Conservation (phyloP, 2,329 filamentous ascomycete genomes). For the Biscogniauxia marginata region DNA sequence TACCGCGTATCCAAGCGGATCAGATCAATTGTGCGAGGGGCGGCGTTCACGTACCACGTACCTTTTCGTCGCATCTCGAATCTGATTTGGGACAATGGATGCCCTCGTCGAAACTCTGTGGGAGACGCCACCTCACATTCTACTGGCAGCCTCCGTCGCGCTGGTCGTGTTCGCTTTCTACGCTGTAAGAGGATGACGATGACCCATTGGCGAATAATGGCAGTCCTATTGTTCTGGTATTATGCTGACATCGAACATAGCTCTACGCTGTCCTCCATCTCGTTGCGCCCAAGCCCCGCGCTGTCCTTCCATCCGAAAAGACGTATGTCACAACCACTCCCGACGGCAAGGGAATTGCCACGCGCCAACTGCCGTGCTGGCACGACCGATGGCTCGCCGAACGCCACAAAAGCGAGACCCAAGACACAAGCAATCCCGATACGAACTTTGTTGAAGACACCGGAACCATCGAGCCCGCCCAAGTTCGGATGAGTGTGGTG, state of each 20-base stretch:
- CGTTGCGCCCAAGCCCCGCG: constrained; percentile 78
- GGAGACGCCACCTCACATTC: constrained; percentile 39
- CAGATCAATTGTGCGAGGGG: not conserved
- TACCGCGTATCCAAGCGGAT: not conserved
- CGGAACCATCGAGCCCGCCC: constrained; percentile 67
- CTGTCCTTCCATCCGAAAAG: constrained; percentile 75
- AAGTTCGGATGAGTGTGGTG: constrained; percentile 86
- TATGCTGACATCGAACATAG: too few relatives aligned
- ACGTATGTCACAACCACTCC: constrained; percentile 74
- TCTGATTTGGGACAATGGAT: constrained; percentile 20
- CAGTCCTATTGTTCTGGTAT: too few relatives aligned
- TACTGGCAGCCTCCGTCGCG: constrained; percentile 37
- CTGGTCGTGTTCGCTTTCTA: constrained; percentile 36
- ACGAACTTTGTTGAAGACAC: constrained; percentile 45
- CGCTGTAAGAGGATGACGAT: constrained; percentile 34
- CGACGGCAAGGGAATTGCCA: constrained; percentile 54
- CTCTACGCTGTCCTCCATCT: constrained; percentile 68
- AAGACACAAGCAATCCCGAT: constrained; percentile 35
- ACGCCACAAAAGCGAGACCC: constrained; percentile 50
- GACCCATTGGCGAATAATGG: not conserved
- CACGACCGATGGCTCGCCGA: constrained; percentile 70
- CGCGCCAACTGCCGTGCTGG: constrained; percentile 76
- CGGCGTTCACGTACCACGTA: not conserved
- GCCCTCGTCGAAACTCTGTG: constrained; percentile 20
- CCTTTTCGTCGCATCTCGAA: not conserved